These are phyloP conservation scores for Aspergillus fischeri DNA, from an alignment of 2,329 filamentous ascomycete species.

Conservation along the genomic window DNA sequence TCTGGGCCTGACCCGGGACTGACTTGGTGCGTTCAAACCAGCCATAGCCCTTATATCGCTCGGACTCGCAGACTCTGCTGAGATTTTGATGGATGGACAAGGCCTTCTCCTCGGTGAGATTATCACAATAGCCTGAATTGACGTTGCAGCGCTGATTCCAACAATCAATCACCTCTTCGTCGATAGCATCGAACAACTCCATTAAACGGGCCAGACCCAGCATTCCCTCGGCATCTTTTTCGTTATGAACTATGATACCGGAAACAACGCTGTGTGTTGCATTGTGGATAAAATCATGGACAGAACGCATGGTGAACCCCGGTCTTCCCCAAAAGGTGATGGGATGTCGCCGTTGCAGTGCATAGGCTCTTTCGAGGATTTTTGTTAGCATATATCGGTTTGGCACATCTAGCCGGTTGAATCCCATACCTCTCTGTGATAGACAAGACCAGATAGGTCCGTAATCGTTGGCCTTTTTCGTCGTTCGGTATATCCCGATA, in stretches of 20 bases:
- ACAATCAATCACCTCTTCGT: conserved; percentile 42
- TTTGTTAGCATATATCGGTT: neutral
- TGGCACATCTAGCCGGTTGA: neutral
- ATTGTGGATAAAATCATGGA: conserved; percentile 38
- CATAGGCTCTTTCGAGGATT: conserved; percentile 33
- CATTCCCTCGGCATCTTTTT: conserved; percentile 41
- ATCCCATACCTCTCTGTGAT: conserved; percentile 30
- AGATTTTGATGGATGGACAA: conserved; percentile 34
- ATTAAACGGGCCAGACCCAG: conserved; percentile 41
- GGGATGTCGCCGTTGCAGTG: conserved; percentile 39
- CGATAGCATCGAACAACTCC: conserved; percentile 43
- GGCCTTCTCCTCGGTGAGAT: conserved; percentile 63
- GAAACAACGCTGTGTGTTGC: conserved; percentile 34
- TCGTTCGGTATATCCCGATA: conserved; percentile 35
- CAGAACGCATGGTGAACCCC: conserved; percentile 37
- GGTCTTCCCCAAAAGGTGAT: conserved; percentile 42
- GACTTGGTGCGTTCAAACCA: conserved; percentile 34
- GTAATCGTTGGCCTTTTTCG: conserved; percentile 37
- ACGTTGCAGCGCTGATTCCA: conserved; percentile 52
- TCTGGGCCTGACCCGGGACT: conserved; percentile 15
- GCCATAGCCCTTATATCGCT: conserved; percentile 35
- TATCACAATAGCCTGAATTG: conserved; percentile 60
- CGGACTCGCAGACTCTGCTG: conserved; percentile 28
- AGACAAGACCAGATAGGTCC: conserved; percentile 35
- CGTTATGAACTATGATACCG: conserved; percentile 41